Conservation (phyloP, 2,329 filamentous ascomycete species). For the Cladophialophora chaetospira region DNA sequence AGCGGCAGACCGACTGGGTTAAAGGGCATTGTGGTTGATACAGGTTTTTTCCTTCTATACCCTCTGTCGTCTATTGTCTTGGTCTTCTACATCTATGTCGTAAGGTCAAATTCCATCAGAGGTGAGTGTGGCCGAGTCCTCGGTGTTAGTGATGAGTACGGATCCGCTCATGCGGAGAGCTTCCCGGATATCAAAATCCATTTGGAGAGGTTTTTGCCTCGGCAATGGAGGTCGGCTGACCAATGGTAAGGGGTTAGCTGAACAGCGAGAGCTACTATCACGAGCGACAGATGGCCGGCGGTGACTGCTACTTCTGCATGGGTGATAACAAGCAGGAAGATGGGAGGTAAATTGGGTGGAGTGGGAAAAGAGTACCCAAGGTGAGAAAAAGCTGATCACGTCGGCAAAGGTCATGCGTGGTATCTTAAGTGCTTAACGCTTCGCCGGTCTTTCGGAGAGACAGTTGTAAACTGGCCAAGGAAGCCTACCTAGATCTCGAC, state of each 20-base stretch:
- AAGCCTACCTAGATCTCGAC: too few relatives aligned
- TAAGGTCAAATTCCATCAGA: neutral
- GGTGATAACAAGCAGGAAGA: too few relatives aligned
- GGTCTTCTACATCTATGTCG: neutral
- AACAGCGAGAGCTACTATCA: too few relatives aligned
- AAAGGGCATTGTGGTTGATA: neutral
- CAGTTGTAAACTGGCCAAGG: too few relatives aligned
- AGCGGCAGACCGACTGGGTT: constrained; percentile 15
- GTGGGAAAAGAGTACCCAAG: too few relatives aligned
- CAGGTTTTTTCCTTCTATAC: neutral
- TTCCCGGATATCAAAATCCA: neutral
- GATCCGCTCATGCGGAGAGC: neutral
- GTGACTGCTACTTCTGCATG: too few relatives aligned
- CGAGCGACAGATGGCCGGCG: too few relatives aligned
- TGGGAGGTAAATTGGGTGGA: too few relatives aligned
- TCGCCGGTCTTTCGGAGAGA: neutral
- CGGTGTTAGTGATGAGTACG: neutral
- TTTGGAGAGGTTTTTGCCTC: neutral
- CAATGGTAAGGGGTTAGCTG: too few relatives aligned
- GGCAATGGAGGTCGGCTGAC: too few relatives aligned
- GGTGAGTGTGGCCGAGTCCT: neutral
- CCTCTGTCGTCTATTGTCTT: neutral
- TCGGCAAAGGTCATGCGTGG: neutral
- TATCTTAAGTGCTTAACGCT: neutral
- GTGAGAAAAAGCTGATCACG: too few relatives aligned